These are phyloP conservation scores for Phytophthora citrophthora DNA, from an alignment of 352 stramenopile genomes.

Conservation along the genomic window DNA sequence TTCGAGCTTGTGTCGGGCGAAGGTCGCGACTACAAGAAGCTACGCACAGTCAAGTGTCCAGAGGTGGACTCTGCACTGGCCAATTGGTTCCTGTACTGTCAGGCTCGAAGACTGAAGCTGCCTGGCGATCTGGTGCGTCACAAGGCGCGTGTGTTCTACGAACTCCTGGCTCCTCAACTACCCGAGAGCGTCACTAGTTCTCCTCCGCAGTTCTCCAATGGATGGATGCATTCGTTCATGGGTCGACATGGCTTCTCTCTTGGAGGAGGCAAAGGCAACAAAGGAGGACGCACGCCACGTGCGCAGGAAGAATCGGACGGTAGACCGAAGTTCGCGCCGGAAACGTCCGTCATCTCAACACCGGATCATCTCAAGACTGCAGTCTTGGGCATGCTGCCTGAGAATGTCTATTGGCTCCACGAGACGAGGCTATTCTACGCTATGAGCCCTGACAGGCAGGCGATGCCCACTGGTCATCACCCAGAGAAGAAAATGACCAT, in stretches of 20 bases:
- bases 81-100: slow-evolving; percentile 84
- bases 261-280: slow-evolving; percentile 32
- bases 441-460: slow-evolving; percentile 42
- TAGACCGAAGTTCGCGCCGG: slow-evolving; percentile 29
- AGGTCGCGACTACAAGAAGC: slow-evolving; percentile 77
- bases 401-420: slow-evolving; percentile 81
- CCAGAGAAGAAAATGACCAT: slow-evolving; percentile 61
- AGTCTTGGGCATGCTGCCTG: slow-evolving; percentile 48
- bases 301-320: slow-evolving; percentile 32
- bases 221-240: slow-evolving; percentile 88
- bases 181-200: slow-evolving; percentile 35
- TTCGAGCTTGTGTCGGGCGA: slow-evolving; percentile 82
- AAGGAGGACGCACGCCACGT: slow-evolving; percentile 14
- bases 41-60: slow-evolving; percentile 78
- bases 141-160: slow-evolving; percentile 74
- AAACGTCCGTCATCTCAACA: slow-evolving; percentile 54
- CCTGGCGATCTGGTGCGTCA: slow-evolving; percentile 79
- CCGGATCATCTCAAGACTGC: slow-evolving; percentile 52
- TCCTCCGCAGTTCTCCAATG: slow-evolving; percentile 86
- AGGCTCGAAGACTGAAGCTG: slow-evolving; percentile 60
- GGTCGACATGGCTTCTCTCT: slow-evolving; percentile 71
- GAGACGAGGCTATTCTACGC: slow-evolving; percentile 67
- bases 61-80: slow-evolving; percentile 80
- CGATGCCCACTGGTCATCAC: slow-evolving; percentile 31
- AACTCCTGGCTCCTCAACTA: slow-evolving; percentile 58